Evolutionary conservation across 2,329 filamentous ascomycete species (phyloP).

Genomic region (Phaeosphaeria sp.): DNA sequence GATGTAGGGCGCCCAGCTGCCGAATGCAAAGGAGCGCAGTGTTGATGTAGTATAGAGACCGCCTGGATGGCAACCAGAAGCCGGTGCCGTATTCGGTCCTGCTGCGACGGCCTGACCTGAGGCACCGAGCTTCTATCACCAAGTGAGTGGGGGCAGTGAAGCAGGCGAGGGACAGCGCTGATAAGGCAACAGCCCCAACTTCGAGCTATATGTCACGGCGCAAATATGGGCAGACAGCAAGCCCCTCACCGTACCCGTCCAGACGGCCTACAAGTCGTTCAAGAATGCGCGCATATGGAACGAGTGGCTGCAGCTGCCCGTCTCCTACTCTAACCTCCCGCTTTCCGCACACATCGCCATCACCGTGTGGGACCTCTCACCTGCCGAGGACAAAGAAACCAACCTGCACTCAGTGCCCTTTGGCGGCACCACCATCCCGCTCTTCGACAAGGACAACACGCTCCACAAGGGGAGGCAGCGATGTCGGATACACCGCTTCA

Average conservation of each 20-base stretch:
- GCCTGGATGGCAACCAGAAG: conserved; percentile 78
- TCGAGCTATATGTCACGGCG: conserved; percentile 89
- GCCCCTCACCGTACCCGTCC: conserved; percentile 86
- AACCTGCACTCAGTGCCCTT: conserved; percentile 86
- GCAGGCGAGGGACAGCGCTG: conserved; percentile 3
- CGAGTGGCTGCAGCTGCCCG: conserved; percentile 90
- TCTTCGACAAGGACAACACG: conserved; percentile 95
- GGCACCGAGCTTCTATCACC: conserved; percentile 85
- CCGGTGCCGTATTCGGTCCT: conserved; percentile 79
- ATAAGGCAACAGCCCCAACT: conserved; percentile 66
- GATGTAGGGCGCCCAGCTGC: conserved; percentile 57
- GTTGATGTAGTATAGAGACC: conserved; percentile 61
- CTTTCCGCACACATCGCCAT: conserved; percentile 84
- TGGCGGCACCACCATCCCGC: conserved; percentile 85
- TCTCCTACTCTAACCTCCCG: conserved; percentile 83
- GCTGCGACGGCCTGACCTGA: conserved; percentile 77
- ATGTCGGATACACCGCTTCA: conserved; percentile 82
- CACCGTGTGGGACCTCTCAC: conserved; percentile 93
- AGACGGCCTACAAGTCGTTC: conserved; percentile 93
- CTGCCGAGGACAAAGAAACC: conserved; percentile 72
- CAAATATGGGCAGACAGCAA: conserved; percentile 98
- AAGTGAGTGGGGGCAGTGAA: conserved; percentile 57
- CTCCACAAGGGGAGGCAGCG: conserved; percentile 91
- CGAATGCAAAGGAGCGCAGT: neutral
- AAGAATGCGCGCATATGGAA: conserved; percentile 81